Percentiles rank a stretch among this genome's conserved stretches.
phyloP scores from a whole-genome alignment of 192 early-diverging fungal genomes.

The Gamsiella multidivaricata region DNA sequence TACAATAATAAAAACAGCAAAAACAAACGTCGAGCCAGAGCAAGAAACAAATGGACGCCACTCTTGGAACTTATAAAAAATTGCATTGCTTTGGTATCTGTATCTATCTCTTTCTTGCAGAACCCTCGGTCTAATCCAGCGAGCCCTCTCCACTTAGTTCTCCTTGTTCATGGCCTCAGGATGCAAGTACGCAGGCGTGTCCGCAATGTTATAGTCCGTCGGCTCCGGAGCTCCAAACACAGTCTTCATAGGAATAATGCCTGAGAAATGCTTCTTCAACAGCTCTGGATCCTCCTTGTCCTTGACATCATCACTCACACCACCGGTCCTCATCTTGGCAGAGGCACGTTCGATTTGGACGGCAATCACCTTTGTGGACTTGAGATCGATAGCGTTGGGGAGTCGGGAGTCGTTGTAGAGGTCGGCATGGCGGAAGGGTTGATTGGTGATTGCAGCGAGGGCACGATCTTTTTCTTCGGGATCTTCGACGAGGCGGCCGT shows the following conservation, averaged over 20 bases:
- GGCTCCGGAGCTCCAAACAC: slow-evolving; percentile 35
- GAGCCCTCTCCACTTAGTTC: too few species aligned
- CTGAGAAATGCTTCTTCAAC: slow-evolving; percentile 36
- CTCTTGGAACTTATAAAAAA: too few species aligned
- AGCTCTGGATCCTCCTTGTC: slow-evolving; percentile 35
- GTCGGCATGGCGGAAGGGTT: slow-evolving; percentile 55
- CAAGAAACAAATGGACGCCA: background rate
- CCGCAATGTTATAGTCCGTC: slow-evolving; percentile 14
- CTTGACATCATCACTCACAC: slow-evolving; percentile 31
- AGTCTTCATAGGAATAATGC: slow-evolving; percentile 22
- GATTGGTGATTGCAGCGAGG: slow-evolving; percentile 58
- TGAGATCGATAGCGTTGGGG: slow-evolving; percentile 38
- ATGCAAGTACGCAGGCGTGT: slow-evolving; percentile 24
- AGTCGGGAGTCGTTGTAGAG: slow-evolving; percentile 56
- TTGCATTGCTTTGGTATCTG: background rate
- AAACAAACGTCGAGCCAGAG: background rate
- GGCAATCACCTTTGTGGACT: slow-evolving; percentile 48
- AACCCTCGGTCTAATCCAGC: too few species aligned
- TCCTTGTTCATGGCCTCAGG: slow-evolving; percentile 44
- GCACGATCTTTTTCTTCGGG: slow-evolving; percentile 55
- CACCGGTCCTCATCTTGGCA: slow-evolving; percentile 20
- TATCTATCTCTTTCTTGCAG: too few species aligned
- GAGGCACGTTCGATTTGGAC: slow-evolving; percentile 39
- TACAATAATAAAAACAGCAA: background rate
- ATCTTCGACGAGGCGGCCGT: slow-evolving; percentile 48